Conservation (phyloP, 1,139 yeast genomes). For the Kazachstania sp. region DNA sequence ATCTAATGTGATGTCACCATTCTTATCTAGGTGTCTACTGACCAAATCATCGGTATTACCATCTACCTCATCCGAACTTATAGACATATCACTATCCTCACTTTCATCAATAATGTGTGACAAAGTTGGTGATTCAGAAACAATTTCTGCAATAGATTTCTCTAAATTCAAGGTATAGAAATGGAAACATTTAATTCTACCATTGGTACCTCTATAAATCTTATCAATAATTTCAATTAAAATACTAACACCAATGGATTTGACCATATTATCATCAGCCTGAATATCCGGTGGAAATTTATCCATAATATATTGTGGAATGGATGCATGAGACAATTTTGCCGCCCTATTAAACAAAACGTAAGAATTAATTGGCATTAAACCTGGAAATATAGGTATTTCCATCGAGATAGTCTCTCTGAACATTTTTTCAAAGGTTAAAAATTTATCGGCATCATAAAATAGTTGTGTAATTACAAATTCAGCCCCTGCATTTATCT, state of each 20-base stretch:
- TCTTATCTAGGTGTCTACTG: constrained; percentile 10
- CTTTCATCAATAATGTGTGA: constrained; percentile 33
- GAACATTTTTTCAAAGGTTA: constrained; percentile 40
- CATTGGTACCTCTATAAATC: constrained; percentile 45
- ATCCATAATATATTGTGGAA: constrained; percentile 52
- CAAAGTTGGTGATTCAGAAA: constrained; percentile 50
- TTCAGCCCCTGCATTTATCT: constrained; percentile 90
- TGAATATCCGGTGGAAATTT: constrained; percentile 49
- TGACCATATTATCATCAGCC: constrained; percentile 78
- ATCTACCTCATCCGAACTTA: constrained; percentile 28
- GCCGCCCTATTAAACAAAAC: constrained; percentile 82
- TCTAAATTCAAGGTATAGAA: constrained; percentile 86
- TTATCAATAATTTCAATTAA: constrained; percentile 54
- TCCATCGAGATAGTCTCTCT: constrained; percentile 36
- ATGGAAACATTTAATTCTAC: constrained; percentile 69
- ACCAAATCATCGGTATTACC: neutral
- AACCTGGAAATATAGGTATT: constrained; percentile 74
- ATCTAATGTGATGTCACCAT: constrained; percentile 20
- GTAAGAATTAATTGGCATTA: constrained; percentile 94
- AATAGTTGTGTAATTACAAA: constrained; percentile 85
- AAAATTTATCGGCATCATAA: constrained; percentile 53
- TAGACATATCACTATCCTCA: constrained; percentile 16
- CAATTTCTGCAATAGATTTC: constrained; percentile 79
- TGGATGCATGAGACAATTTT: constrained; percentile 78
- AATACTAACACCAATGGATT: constrained; percentile 71